Conservation (phyloP, 805 yeast genomes). For the Isabelozyma gotoi region DNA sequence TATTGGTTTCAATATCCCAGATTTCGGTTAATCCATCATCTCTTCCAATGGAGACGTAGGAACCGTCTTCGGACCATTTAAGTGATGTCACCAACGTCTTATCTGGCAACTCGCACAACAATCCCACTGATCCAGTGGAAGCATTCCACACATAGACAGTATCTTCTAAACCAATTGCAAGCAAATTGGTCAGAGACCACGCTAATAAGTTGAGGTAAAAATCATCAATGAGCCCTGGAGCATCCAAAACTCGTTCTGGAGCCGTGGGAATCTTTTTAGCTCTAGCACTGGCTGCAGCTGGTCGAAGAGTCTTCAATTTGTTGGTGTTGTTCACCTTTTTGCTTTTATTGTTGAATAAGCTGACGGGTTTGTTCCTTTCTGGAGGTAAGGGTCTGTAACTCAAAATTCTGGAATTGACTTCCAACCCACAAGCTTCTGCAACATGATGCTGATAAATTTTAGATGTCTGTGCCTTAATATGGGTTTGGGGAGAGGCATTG, state of each 20-base stretch:
- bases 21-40: constrained; percentile 84
- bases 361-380: constrained; percentile 41
- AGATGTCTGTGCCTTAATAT: constrained; percentile 53
- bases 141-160: constrained; percentile 94
- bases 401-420: constrained; percentile 76
- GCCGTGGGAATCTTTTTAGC: constrained; percentile 79
- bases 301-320: constrained; percentile 35
- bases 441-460: constrained; percentile 73
- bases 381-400: constrained; percentile 90
- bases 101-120: constrained; percentile 53
- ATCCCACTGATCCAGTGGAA: constrained; percentile 69
- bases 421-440: constrained; percentile 92
- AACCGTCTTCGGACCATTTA: constrained; percentile 90
- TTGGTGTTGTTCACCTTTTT: constrained; percentile 3
- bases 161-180: constrained; percentile 86
- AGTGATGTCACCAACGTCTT: constrained; percentile 64
- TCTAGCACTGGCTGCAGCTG: constrained; percentile 60
- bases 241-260: constrained; percentile 92
- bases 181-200: constrained; percentile 80
- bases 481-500: constrained; percentile 52
- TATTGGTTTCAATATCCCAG: constrained; percentile 84
- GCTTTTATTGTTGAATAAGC: constrained; percentile 22
- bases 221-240: constrained; percentile 93
- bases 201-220: constrained; percentile 82
- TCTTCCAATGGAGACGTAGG: constrained; percentile 79